Base-by-base conservation (phyloP, 805 yeast species). In the Yarrowia divulgata region DNA sequence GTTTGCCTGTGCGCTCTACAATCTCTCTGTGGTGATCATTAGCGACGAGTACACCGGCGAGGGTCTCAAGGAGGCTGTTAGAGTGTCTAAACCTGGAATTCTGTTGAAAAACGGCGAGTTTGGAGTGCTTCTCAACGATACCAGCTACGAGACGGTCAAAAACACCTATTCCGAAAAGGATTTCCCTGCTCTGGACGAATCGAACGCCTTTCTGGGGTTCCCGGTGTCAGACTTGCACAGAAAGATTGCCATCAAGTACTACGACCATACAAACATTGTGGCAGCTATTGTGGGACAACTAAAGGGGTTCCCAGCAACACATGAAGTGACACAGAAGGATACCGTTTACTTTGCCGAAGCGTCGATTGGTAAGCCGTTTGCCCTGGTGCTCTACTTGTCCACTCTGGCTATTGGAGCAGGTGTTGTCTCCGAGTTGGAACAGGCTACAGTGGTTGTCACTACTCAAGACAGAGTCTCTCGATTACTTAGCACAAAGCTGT, bases 241-340 rank as follows among this genome's bases (percentile, higher is more conserved):
- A 32, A 18, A 57, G 10, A 49, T 68, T 10, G 34, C 52, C 42
- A 34, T 54, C 29, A 58, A 71, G 7, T 14, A 48, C 13, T 71
- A 73, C 67, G 42, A 72, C n/a, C 72, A 73, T 48, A 66, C 69
- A 43, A 73, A 74, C 46, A 70, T 80, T 18, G 79, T 79, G 8
- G 71, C 77, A 1, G 77, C 81, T 0, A 71, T 80, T 10, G 81
- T 81, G 0, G 75, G 79, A 8, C 82, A 80, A 70, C 68, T 79
- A 62, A 74, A 77, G 29, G 75, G 75, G 1, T 71, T 79, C 23
- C 80, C 79, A 1, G 69, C 71, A 14, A 73, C 74, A 16, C 74
- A 76, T 54, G 75, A 73, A 46, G 75, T 79, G 77, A 70, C 35
- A 0, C 19, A 70, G 2, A 32, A 69, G 12, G 82, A 80, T 67